These are phyloP conservation scores for Pichia phayaonensis DNA, from an alignment of 805 yeast genomes.

Conservation along the genomic window DNA sequence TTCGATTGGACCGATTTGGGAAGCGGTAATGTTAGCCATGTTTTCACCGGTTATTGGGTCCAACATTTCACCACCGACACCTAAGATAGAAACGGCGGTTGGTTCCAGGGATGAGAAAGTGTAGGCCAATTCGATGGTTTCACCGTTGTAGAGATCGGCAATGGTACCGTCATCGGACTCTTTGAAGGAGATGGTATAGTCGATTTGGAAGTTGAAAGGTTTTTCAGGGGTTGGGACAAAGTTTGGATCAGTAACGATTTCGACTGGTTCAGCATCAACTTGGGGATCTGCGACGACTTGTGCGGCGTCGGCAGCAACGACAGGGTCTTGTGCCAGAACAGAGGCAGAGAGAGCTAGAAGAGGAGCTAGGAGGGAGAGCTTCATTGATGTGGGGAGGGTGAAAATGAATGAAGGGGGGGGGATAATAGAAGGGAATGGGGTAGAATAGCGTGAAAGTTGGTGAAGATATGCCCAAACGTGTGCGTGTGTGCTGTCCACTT, in stretches of 20 bases:
- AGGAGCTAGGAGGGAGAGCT: constrained; percentile 5
- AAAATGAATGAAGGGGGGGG: too few species aligned
- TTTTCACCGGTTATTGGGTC: constrained; percentile 45
- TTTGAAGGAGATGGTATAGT: constrained; percentile 33
- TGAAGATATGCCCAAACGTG: too few species aligned
- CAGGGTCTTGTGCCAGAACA: constrained; percentile 11
- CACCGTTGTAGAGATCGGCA: constrained; percentile 41
- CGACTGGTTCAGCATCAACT: neutral
- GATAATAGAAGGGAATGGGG: too few species aligned
- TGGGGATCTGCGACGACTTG: constrained; percentile 10
- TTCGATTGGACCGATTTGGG: constrained; percentile 52
- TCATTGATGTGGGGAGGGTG: constrained; percentile 1
- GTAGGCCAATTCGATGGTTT: constrained; percentile 44
- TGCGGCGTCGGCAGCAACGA: constrained; percentile 9
- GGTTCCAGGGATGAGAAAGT: constrained; percentile 48
- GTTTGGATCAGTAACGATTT: constrained; percentile 15
- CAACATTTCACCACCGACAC: constrained; percentile 60
- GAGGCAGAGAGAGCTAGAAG: constrained; percentile 4
- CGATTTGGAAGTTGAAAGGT: constrained; percentile 40
- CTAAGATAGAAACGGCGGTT: constrained; percentile 44
- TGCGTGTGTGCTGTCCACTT: too few species aligned
- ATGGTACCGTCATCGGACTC: constrained; percentile 28
- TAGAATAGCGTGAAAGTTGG: too few species aligned
- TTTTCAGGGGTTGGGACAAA: constrained; percentile 29
- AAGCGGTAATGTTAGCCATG: constrained; percentile 56